These are phyloP conservation scores for Sambucus nigra DNA, from an alignment of 129 eudicot species.

Conservation along the genomic window DNA sequence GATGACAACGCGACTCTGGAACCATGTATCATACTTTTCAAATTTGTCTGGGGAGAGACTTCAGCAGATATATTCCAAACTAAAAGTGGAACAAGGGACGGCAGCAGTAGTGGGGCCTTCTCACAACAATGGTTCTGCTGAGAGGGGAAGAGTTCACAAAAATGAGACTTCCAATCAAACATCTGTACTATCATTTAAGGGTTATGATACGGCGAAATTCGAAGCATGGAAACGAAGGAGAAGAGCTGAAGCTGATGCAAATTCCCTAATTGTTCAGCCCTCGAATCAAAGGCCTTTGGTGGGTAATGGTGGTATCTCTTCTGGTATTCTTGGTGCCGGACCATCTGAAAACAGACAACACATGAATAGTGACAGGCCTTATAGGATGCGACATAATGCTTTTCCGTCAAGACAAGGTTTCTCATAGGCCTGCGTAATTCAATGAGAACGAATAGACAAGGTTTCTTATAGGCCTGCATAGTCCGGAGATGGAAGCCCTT, in stretches of 20 bases:
- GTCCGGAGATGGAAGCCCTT: background rate
- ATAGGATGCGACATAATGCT: slow-evolving; percentile 45
- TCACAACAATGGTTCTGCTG: slow-evolving; percentile 39
- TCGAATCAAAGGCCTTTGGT: slow-evolving; percentile 24
- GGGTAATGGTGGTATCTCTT: slow-evolving; percentile 30
- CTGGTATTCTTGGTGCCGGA: slow-evolving; percentile 85
- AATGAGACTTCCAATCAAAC: slow-evolving; percentile 28
- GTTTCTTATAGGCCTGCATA: slow-evolving; percentile 38
- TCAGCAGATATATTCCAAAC: slow-evolving; percentile 72
- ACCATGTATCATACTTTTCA: slow-evolving; percentile 79
- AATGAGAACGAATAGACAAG: slow-evolving; percentile 12
- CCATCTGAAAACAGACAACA: slow-evolving; percentile 50
- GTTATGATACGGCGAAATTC: slow-evolving; percentile 56
- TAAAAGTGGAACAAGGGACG: slow-evolving; percentile 59
- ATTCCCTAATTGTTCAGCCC: slow-evolving; percentile 39
- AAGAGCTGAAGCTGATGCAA: slow-evolving; percentile 54
- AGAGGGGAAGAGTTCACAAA: slow-evolving; percentile 15
- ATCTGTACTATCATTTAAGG: slow-evolving; percentile 35
- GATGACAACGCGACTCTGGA: slow-evolving; percentile 89
- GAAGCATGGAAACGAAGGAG: slow-evolving; percentile 88
- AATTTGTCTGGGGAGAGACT: slow-evolving; percentile 81
- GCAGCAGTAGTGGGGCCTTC: slow-evolving; percentile 71
- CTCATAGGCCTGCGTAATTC: slow-evolving; percentile 12
- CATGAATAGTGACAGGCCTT: slow-evolving; percentile 40
- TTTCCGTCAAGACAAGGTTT: slow-evolving; percentile 56